Evolutionary conservation across 2,329 filamentous ascomycete species (phyloP).

Genomic region (Didymosphaeria variabile): DNA sequence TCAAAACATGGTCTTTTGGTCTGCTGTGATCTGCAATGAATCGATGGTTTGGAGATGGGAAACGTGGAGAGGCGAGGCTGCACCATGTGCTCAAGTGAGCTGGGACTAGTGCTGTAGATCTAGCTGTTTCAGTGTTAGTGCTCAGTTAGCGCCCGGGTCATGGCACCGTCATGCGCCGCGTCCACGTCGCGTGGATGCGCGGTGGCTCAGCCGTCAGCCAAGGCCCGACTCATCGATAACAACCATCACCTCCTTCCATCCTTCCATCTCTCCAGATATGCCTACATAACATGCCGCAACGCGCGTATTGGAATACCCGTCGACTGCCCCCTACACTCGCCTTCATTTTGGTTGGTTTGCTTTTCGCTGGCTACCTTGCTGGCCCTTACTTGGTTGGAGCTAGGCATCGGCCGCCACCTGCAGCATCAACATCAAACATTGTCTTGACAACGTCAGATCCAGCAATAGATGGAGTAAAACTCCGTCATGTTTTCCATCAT

Average conservation of each 20-base stretch:
- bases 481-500: slow-evolving; percentile 47
- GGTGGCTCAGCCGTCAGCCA: slow-evolving; percentile 12
- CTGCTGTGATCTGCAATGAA: too few relatives aligned
- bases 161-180: slow-evolving; percentile 20
- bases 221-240: slow-evolving; percentile 18
- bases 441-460: slow-evolving; percentile 2
- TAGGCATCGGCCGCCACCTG: slow-evolving; percentile 16
- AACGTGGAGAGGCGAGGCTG: neutral
- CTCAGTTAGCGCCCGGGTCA: neutral
- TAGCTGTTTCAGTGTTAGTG: neutral
- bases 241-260: slow-evolving; percentile 6
- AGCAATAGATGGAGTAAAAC: slow-evolving; percentile 26
- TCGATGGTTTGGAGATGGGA: too few relatives aligned
- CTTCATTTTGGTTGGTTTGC: slow-evolving; percentile 7
- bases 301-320: slow-evolving; percentile 12
- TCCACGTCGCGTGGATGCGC: slow-evolving; percentile 16
- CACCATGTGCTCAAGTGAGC: neutral
- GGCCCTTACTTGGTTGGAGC: slow-evolving; percentile 11
- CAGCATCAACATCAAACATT: slow-evolving; percentile 4
- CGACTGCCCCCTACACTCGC: slow-evolving; percentile 3
- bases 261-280: slow-evolving; percentile 18
- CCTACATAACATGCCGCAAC: slow-evolving; percentile 20
- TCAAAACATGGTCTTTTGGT: too few relatives aligned
- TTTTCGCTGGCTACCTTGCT: slow-evolving; percentile 6
- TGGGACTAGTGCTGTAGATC: neutral